A percentile compares a stretch with the other conserved stretches of the same genome.
Conservation (phyloP, 257 asterid genomes). For the Fraxinus anomala region DNA sequence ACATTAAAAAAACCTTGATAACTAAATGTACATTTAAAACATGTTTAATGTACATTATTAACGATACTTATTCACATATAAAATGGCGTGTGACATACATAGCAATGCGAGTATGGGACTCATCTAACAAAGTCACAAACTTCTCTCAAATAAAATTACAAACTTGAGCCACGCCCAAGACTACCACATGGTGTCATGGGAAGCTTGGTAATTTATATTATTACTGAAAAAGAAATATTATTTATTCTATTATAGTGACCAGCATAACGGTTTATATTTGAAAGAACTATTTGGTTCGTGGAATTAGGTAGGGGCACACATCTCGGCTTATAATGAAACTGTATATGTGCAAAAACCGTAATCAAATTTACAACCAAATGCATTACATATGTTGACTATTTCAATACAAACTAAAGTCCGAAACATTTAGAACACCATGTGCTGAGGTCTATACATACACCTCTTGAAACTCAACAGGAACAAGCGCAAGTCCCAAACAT, state of each 20-base stretch:
- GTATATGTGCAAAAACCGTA: not conserved
- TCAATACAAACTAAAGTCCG: not conserved
- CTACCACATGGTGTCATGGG: no score
- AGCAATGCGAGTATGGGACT: no score
- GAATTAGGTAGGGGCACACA: not conserved
- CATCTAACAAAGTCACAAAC: no score
- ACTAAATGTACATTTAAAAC: no score
- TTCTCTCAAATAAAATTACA: no score
- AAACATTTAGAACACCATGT: constrained; percentile 1
- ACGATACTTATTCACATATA: no score
- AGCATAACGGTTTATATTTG: not conserved
- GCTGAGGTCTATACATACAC: not conserved
- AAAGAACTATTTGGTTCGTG: not conserved
- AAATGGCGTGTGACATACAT: no score
- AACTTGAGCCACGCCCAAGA: no score
- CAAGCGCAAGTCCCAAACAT: not conserved
- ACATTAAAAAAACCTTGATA: no score
- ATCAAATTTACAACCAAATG: not conserved
- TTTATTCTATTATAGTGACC: not conserved
- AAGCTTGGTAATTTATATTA: no score
- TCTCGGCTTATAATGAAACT: not conserved
- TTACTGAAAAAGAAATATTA: no score
- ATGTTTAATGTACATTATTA: no score
- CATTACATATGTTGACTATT: not conserved
- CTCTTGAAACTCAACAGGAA: not conserved